A percentile compares a stretch with the other conserved stretches of the same genome.
These are phyloP conservation scores for Leavenworthia alabamica DNA, from an alignment of 345 rosid species.

Conservation along the genomic window DNA sequence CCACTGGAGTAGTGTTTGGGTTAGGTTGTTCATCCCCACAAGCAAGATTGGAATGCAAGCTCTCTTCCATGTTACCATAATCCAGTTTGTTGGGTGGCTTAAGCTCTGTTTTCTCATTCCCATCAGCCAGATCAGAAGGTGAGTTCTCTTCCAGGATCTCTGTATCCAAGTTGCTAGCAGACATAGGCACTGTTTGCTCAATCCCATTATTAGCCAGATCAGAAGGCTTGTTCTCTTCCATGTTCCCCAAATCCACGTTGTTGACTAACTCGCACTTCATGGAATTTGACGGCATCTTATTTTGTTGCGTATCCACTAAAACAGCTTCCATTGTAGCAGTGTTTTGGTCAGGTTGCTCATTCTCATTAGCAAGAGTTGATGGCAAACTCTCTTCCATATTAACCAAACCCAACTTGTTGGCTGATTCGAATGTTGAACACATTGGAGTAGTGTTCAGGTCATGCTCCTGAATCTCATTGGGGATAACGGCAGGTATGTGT, in stretches of 20 bases:
- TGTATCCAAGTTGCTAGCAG: background rate
- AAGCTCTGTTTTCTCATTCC: background rate
- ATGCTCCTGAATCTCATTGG: background rate
- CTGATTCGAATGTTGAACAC: background rate
- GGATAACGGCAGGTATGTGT: background rate
- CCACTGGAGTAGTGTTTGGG: background rate
- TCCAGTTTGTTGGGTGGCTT: background rate
- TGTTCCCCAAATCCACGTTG: conserved; percentile 2
- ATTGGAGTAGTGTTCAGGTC: conserved; percentile 10
- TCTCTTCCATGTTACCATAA: background rate
- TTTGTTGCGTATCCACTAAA: background rate
- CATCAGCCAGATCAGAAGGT: background rate
- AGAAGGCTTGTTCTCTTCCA: background rate
- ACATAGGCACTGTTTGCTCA: background rate
- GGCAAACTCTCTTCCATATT: conserved; percentile 14
- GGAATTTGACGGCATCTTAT: conserved; percentile 2
- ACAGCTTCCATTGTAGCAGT: conserved; percentile 6
- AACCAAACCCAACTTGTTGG: conserved; percentile 1
- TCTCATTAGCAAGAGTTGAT: conserved; percentile 9
- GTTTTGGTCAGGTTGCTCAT: background rate
- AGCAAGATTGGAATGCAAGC: background rate
- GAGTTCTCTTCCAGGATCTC: background rate
- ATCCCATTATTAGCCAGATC: background rate
- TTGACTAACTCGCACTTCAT: background rate
- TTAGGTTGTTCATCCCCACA: conserved; percentile 1